phyloP scores from a whole-genome alignment of 2,329 filamentous ascomycete species.

The Aspergillus fructus region DNA sequence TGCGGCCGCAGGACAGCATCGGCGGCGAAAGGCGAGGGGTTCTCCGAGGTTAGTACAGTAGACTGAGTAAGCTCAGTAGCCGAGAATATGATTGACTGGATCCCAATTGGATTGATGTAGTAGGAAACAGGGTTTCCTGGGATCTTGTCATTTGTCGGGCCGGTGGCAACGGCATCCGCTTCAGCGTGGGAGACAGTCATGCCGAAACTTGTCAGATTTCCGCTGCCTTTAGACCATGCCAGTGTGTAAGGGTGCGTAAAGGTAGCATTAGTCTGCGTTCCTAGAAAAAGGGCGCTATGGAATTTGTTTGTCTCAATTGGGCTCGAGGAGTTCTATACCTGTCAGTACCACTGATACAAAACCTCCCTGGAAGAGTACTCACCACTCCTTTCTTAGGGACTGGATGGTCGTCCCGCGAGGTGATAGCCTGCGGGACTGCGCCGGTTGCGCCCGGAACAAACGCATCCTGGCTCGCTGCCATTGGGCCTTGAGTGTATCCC shows the following conservation, averaged over 20 bases:
- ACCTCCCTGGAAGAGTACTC: slow-evolving; percentile 16
- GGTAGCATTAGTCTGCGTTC: slow-evolving; percentile 64
- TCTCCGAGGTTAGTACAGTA: slow-evolving; percentile 57
- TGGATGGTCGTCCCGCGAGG: slow-evolving; percentile 42
- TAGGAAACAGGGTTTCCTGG: slow-evolving; percentile 63
- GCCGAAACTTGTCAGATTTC: slow-evolving; percentile 68
- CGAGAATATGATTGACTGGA: slow-evolving; percentile 78
- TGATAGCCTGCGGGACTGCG: slow-evolving; percentile 39
- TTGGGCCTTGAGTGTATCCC: slow-evolving; percentile 15
- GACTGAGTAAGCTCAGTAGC: slow-evolving; percentile 67
- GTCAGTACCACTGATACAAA: slow-evolving; percentile 10
- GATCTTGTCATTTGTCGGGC: slow-evolving; percentile 52
- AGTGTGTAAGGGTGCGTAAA: slow-evolving; percentile 77
- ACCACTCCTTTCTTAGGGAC: slow-evolving; percentile 42
- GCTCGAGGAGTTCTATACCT: slow-evolving; percentile 26
- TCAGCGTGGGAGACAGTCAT: slow-evolving; percentile 75
- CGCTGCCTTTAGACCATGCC: slow-evolving; percentile 65
- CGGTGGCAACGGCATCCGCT: slow-evolving; percentile 65
- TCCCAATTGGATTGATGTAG: slow-evolving; percentile 77
- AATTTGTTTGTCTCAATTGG: slow-evolving; percentile 57
- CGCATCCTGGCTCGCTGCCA: slow-evolving; percentile 39
- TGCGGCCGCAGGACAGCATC: slow-evolving; percentile 67
- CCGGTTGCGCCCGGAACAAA: slow-evolving; percentile 43
- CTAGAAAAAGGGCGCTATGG: slow-evolving; percentile 77
- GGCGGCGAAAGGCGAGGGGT: slow-evolving; percentile 56